Evolutionary conservation across 139 green algal species (phyloP).

Genomic region (Zygnema circumcarinatum): DNA sequence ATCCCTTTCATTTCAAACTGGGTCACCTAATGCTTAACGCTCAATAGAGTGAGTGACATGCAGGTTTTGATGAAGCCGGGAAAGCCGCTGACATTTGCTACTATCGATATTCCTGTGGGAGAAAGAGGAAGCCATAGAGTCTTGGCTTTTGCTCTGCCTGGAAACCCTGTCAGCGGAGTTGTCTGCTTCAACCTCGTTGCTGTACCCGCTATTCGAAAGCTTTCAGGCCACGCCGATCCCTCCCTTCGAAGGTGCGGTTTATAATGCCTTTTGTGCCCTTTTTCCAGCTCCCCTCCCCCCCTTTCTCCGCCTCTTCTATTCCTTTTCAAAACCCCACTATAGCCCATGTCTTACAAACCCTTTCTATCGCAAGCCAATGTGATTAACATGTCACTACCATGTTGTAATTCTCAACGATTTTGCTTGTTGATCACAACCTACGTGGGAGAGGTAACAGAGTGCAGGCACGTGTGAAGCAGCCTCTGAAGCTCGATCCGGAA

Average conservation of each 20-base stretch:
- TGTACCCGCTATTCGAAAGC: slow-evolving; percentile 80
- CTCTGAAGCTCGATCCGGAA: slow-evolving; percentile 85
- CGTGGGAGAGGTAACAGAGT: too few species aligned
- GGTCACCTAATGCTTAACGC: background rate
- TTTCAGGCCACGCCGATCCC: slow-evolving; percentile 75
- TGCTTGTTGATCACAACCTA: too few species aligned
- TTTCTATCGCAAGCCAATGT: too few species aligned
- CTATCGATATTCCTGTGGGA: slow-evolving; percentile 60
- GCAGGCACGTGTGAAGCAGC: slow-evolving; percentile 63
- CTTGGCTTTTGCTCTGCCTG: slow-evolving; percentile 81
- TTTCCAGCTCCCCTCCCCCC: too few species aligned
- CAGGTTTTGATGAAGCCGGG: slow-evolving; percentile 91
- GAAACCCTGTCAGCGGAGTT: slow-evolving; percentile 61
- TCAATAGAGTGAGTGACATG: background rate
- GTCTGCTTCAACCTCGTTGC: slow-evolving; percentile 94
- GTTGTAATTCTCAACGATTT: too few species aligned
- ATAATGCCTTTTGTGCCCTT: background rate
- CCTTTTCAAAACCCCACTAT: slow-evolving; percentile 49
- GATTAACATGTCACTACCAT: too few species aligned
- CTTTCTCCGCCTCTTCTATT: background rate
- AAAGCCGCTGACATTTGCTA: slow-evolving; percentile 96
- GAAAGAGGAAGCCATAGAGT: slow-evolving; percentile 41
- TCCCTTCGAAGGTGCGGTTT: slow-evolving; percentile 33
- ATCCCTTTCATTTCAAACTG: background rate
- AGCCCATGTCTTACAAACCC: too few species aligned